phyloP scores from a whole-genome alignment of 1,284 basidiomycete genomes.

The Leccinum variabile region DNA sequence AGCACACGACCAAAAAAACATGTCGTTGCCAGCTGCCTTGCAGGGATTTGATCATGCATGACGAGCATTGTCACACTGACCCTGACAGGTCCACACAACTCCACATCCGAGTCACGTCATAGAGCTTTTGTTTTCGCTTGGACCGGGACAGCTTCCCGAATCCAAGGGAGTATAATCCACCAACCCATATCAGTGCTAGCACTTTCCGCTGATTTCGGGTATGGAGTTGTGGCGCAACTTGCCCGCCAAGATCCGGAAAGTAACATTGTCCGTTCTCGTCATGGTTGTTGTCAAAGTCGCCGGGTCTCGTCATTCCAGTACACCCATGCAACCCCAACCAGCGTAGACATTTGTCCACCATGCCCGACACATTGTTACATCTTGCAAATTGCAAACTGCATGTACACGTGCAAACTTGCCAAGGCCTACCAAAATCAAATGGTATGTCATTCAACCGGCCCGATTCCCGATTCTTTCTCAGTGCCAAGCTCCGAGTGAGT shows the following conservation, averaged over 20 bases:
- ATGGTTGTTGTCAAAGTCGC: not conserved
- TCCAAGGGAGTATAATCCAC: not conserved
- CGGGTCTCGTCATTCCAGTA: not conserved
- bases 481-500: not conserved
- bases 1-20: not conserved
- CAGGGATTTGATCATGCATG: not conserved
- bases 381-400: not conserved
- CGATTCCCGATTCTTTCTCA: not conserved
- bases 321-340: not conserved
- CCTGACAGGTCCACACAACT: not conserved
- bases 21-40: constrained; percentile 1
- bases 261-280: not conserved
- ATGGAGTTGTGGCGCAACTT: not conserved
- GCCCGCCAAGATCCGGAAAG: not conserved
- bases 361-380: no score
- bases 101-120: not conserved
- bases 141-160: not conserved
- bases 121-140: not conserved
- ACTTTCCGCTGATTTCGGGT: not conserved
- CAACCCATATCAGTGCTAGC: not conserved
- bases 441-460: not conserved
- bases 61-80: not conserved
- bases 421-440: not conserved
- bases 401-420: not conserved
- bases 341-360: no score